A percentile compares a stretch with the other conserved stretches of the same genome.
phyloP scores from a whole-genome alignment of 352 stramenopile species.

The Globisporangium cylindrosporum region DNA sequence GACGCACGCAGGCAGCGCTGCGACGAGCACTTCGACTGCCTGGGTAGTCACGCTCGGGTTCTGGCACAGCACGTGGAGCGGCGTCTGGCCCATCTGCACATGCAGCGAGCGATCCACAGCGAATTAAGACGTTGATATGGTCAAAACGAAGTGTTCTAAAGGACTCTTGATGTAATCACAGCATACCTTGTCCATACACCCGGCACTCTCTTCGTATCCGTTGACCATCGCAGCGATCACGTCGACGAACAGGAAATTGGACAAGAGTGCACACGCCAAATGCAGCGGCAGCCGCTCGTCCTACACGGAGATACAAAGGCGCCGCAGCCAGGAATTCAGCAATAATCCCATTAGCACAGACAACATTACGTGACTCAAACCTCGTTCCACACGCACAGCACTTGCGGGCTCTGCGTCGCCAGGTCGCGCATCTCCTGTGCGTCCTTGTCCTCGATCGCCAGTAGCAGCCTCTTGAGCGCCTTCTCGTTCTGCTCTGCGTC shows the following conservation, averaged over 20 bases:
- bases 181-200: slow-evolving; percentile 40
- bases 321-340: background rate
- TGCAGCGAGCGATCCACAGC: too few relatives aligned
- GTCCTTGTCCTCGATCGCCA: slow-evolving; percentile 38
- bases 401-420: slow-evolving; percentile 26
- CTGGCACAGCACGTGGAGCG: slow-evolving; percentile 48
- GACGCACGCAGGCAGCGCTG: slow-evolving; percentile 28
- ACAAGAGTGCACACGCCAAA: slow-evolving; percentile 41
- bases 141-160: too few relatives aligned
- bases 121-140: too few relatives aligned
- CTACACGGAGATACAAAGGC: slow-evolving; percentile 13
- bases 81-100: slow-evolving; percentile 34
- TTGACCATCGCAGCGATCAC: slow-evolving; percentile 52
- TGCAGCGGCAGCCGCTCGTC: slow-evolving; percentile 49
- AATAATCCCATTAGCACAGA: background rate
- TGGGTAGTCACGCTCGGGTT: slow-evolving; percentile 49
- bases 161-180: background rate
- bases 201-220: slow-evolving; percentile 30
- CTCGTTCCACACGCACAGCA: slow-evolving; percentile 29
- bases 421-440: slow-evolving; percentile 49
- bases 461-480: slow-evolving; percentile 24
- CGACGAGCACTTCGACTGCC: slow-evolving; percentile 30
- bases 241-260: slow-evolving; percentile 54
- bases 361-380: slow-evolving; percentile 15
- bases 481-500: slow-evolving; percentile 24